A percentile compares a stretch with the other conserved stretches of the same genome.
These are phyloP conservation scores for Anthracocystis setariae DNA, from an alignment of 1,284 basidiomycete genomes.

Conservation along the genomic window DNA sequence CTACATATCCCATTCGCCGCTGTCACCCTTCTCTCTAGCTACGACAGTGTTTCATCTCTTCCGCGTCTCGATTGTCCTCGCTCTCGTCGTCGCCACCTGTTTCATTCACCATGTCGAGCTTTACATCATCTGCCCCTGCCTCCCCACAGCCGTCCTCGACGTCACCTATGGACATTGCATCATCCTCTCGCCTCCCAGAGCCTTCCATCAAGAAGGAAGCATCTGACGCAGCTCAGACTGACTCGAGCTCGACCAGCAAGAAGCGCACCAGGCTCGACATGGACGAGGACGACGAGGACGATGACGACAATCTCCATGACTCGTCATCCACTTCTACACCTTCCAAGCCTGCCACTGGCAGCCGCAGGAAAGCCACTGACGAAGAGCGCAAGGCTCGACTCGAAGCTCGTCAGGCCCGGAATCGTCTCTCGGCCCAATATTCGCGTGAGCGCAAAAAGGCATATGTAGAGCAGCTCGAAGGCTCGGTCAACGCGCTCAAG, in stretches of 20 bases:
- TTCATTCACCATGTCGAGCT: conserved; percentile 29
- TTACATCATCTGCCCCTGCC: conserved; percentile 10
- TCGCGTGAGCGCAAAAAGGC: conserved; percentile 65
- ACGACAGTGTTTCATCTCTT: neutral
- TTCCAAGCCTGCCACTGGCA: conserved; percentile 25
- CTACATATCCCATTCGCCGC: neutral
- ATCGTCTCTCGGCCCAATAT: conserved; percentile 64
- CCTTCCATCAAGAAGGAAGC: conserved; percentile 35
- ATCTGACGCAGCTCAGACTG: neutral
- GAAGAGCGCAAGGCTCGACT: conserved; percentile 62
- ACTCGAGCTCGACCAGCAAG: conserved; percentile 24
- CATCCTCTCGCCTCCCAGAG: conserved; percentile 32
- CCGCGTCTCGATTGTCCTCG: conserved; percentile 1
- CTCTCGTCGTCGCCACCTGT: conserved; percentile 13
- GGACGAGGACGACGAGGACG: conserved; percentile 15
- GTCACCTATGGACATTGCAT: conserved; percentile 15
- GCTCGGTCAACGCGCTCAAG: conserved; percentile 42
- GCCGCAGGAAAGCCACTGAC: conserved; percentile 49
- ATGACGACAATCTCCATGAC: conserved; percentile 13
- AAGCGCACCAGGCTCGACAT: conserved; percentile 26
- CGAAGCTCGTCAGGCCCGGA: conserved; percentile 64
- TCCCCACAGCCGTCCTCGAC: conserved; percentile 13
- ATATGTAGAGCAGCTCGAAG: conserved; percentile 58
- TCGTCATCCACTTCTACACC: conserved; percentile 24
- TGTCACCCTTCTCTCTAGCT: neutral